Evolutionary conservation across 495 filamentous ascomycete genomes (phyloP), one percentile per base, ranked within the genome.

Genomic region (Neurospora cerealis): DNA sequence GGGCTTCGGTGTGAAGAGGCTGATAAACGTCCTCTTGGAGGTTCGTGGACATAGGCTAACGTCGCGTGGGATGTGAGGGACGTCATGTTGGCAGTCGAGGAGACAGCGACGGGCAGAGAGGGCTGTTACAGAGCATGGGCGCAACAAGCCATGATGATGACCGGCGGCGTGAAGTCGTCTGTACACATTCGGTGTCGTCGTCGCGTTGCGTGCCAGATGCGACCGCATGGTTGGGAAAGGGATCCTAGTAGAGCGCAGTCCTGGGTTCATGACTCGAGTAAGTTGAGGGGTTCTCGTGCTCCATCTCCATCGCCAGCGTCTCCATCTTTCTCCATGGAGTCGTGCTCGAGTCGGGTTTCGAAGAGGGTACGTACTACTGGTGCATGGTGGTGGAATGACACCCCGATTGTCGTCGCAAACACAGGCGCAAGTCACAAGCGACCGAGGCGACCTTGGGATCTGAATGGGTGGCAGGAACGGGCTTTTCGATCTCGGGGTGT

Each of bases 201-300:
- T 66, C 54, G 54, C 54, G 28, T 66, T 83, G 81, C 91, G 88
- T 70, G 93, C 90, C 76, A 97, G 88, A 79, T 93, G 91, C 81
- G 93, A 94, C 79, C 91, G 92, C 94, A 96, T 96, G 74, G 81
- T 78, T 66, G 82, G 78, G 75, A 80, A 74, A 79, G 72, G 70
- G 72, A 74, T 66, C 71, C 73, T 81, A 76, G 40, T 74, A 38
- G 17, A 46, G 73, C 74, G 41, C 73, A 75, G 76, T 74, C 37
- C 73, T 80, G 70, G 42, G 15, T 66, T 40, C 38, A 37, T 72
- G 37, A 24, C 46, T 36, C 69, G 39, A 66, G 40, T 54, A 76
- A 46, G 44, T 28, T 37, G 36, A 70, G 38, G 66, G 17, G 13
- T 34, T 39, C 19, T 24, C 21, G 71, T 36, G 24, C 28, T 15